These are phyloP conservation scores for Mycena haematopus DNA, from an alignment of 768 basidiomycete genomes.

Conservation along the genomic window DNA sequence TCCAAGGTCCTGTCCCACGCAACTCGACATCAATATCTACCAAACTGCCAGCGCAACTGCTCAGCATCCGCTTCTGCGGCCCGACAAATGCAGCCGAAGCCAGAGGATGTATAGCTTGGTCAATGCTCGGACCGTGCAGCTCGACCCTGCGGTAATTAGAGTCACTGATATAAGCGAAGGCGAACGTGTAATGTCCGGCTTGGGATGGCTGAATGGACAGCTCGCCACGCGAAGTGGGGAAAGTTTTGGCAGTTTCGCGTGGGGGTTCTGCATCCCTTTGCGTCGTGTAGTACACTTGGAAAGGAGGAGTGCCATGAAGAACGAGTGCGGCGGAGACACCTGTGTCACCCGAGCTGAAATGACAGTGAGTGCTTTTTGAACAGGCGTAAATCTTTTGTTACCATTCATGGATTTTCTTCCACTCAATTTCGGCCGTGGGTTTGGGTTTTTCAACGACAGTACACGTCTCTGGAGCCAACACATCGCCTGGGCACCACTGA, in stretches of 20 bases:
- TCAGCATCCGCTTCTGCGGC: slow-evolving; percentile 59
- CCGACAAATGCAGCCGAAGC: slow-evolving; percentile 79
- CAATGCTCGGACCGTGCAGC: slow-evolving; percentile 77
- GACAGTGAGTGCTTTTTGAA: slow-evolving; percentile 11
- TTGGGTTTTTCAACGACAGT: slow-evolving; percentile 75
- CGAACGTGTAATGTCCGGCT: slow-evolving; percentile 89
- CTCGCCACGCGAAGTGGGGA: slow-evolving; percentile 77
- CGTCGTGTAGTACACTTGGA: slow-evolving; percentile 79
- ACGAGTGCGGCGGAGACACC: slow-evolving; percentile 89
- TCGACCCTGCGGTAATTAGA: slow-evolving; percentile 80
- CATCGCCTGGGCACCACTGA: slow-evolving; percentile 80
- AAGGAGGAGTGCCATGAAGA: slow-evolving; percentile 89
- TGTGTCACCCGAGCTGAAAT: slow-evolving; percentile 81
- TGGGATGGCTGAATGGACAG: slow-evolving; percentile 85
- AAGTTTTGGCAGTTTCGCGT: slow-evolving; percentile 63
- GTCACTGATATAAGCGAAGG: slow-evolving; percentile 81
- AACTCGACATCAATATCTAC: slow-evolving; percentile 85
- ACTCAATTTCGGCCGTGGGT: slow-evolving; percentile 86
- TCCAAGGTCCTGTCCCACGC: slow-evolving; percentile 92
- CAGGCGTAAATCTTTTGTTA: slow-evolving; percentile 37
- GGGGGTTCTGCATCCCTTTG: slow-evolving; percentile 73
- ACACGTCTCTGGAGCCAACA: slow-evolving; percentile 84
- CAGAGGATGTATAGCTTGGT: slow-evolving; percentile 89
- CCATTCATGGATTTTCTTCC: slow-evolving; percentile 93
- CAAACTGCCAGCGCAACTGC: slow-evolving; percentile 78